Evolutionary conservation across 2,329 filamentous ascomycete species (phyloP).

Genomic region (Alternaria solani): DNA sequence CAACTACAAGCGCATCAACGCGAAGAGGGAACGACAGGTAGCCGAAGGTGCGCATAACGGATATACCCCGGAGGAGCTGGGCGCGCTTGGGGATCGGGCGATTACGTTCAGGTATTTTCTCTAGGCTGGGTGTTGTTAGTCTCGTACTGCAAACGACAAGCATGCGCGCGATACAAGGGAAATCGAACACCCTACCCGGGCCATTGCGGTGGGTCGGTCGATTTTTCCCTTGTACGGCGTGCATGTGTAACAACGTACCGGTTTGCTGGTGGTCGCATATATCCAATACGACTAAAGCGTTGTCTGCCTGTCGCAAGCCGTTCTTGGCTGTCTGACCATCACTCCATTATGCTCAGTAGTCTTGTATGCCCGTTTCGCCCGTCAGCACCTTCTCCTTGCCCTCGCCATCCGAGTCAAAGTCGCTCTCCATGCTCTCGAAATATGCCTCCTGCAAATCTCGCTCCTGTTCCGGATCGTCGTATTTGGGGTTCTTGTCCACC

Average conservation of each 20-base stretch:
- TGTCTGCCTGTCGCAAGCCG: too few species aligned
- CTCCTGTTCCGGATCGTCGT: conserved; percentile 70
- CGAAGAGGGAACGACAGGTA: conserved; percentile 56
- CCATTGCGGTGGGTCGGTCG: too few species aligned
- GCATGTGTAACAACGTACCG: not conserved
- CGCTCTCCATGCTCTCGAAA: conserved; percentile 80
- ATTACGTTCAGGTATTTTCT: conserved; percentile 70
- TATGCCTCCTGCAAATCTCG: conserved; percentile 75
- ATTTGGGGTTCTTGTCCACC: conserved; percentile 76
- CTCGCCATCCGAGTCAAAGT: conserved; percentile 64
- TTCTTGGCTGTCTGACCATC: not conserved
- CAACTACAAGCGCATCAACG: conserved; percentile 67
- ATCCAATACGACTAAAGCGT: too few species aligned
- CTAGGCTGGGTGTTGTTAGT: conserved; percentile 32
- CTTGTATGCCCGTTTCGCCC: conserved; percentile 60
- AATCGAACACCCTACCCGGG: too few species aligned
- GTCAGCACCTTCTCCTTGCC: conserved; percentile 47
- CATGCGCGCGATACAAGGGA: too few species aligned
- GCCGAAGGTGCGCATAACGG: conserved; percentile 48
- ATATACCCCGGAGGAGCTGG: conserved; percentile 63
- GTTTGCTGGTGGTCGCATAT: not conserved
- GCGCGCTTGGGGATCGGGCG: conserved; percentile 67
- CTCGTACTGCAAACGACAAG: not conserved
- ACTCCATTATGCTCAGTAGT: conserved; percentile 47
- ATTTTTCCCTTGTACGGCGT: too few species aligned